Conservation (phyloP, 2,329 filamentous ascomycete species). For the Colletotrichum magnum region DNA sequence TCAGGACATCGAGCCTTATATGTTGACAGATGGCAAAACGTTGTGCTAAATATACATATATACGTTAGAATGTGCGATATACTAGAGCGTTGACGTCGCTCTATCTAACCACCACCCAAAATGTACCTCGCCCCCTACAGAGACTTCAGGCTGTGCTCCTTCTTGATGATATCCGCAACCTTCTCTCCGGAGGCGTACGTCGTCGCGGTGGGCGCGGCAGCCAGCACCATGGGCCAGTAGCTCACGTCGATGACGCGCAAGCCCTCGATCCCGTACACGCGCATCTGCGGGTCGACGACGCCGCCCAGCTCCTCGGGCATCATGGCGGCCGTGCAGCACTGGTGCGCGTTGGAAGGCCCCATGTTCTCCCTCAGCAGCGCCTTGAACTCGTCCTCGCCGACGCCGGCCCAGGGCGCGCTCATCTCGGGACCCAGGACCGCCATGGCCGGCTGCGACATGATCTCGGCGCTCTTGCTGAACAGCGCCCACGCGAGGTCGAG, state of each 20-base stretch:
- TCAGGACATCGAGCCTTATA: no score
- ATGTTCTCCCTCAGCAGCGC: constrained; percentile 36
- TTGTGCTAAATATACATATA: no score
- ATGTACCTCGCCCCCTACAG: neutral
- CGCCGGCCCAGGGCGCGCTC: constrained; percentile 45
- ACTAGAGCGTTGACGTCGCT: neutral
- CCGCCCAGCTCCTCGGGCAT: constrained; percentile 40
- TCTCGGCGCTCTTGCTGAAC: constrained; percentile 48
- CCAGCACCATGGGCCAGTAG: constrained; percentile 40
- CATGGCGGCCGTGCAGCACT: constrained; percentile 41
- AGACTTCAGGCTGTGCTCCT: constrained; percentile 7
- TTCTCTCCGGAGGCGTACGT: constrained; percentile 30
- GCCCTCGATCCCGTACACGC: constrained; percentile 33
- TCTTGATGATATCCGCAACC: constrained; percentile 29
- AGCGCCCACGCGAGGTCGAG: constrained; percentile 50
- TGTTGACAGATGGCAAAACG: no score
- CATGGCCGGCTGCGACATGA: constrained; percentile 50
- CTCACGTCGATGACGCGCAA: constrained; percentile 40
- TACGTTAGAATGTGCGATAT: no score
- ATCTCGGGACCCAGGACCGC: constrained; percentile 47
- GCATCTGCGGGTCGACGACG: constrained; percentile 40
- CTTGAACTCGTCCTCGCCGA: constrained; percentile 47
- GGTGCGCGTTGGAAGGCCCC: constrained; percentile 15
- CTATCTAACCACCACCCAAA: neutral
- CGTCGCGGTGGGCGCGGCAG: constrained; percentile 20